A percentile compares a stretch with the other conserved stretches of the same genome.
These are phyloP conservation scores for Trichoderma hamatum DNA, from an alignment of 2,329 filamentous ascomycete species.

Conservation along the genomic window DNA sequence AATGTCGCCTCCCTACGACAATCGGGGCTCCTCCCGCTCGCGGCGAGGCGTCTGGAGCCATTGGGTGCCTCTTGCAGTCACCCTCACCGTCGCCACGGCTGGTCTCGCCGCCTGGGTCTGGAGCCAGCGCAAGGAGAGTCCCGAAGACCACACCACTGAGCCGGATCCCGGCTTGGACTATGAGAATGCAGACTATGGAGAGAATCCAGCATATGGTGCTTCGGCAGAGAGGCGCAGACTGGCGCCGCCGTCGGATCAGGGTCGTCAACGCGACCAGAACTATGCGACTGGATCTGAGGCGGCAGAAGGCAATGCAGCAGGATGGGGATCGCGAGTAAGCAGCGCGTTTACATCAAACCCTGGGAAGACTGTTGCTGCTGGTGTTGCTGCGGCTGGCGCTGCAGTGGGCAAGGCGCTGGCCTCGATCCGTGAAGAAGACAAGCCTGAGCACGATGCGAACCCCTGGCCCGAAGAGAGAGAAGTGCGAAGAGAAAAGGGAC, in stretches of 20 bases:
- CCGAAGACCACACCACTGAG: conserved; percentile 69
- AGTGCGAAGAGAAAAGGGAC: conserved; percentile 56
- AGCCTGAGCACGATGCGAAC: conserved; percentile 81
- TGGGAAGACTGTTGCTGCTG: conserved; percentile 77
- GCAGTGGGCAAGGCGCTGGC: conserved; percentile 81
- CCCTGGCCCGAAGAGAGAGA: conserved; percentile 91
- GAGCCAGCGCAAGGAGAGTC: conserved; percentile 80
- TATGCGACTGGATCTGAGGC: conserved; percentile 41
- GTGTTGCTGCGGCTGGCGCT: conserved; percentile 80
- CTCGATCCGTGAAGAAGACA: conserved; percentile 82
- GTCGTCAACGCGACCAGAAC: conserved; percentile 43
- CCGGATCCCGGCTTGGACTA: conserved; percentile 55
- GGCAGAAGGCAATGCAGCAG: conserved; percentile 37
- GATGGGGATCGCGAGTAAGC: conserved; percentile 77
- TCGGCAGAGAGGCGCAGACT: conserved; percentile 42
- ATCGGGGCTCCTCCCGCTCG: conserved; percentile 59
- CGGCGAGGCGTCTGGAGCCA: conserved; percentile 71
- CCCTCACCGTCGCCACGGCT: conserved; percentile 82
- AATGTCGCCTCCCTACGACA: conserved; percentile 67
- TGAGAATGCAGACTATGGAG: conserved; percentile 55
- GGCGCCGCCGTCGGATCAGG: conserved; percentile 28
- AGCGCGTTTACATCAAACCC: conserved; percentile 82
- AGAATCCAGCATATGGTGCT: conserved; percentile 54
- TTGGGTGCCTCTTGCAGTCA: conserved; percentile 87
- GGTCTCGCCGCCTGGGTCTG: conserved; percentile 90